Evolutionary conservation across 257 asterid species (phyloP).

Genomic region (Misopates orontium): DNA sequence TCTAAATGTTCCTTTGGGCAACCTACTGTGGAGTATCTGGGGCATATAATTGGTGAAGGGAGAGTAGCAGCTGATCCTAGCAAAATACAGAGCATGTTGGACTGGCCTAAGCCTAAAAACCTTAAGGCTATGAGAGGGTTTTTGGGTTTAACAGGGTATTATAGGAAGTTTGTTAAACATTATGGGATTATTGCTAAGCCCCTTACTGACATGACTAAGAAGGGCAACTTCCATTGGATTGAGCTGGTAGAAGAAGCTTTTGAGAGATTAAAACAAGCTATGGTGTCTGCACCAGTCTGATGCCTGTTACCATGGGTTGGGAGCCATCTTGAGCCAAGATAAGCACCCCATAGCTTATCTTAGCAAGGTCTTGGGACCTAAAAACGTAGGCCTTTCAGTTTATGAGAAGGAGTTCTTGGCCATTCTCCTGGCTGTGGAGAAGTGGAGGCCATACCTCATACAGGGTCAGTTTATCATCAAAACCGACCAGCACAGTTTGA

Average conservation of each 20-base stretch:
- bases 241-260: not conserved
- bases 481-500: not conserved
- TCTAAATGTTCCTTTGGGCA: conserved; percentile 10
- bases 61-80: not conserved
- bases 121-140: not conserved
- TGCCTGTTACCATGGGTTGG: not conserved
- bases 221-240: not conserved
- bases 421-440: not conserved
- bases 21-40: not conserved
- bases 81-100: not conserved
- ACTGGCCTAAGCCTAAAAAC: not conserved
- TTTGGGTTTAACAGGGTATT: not conserved
- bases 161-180: not conserved
- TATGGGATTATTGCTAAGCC: not conserved
- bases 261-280: not conserved
- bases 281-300: not conserved
- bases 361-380: not conserved
- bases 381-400: not conserved
- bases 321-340: too few relatives aligned
- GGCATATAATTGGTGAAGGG: not conserved
- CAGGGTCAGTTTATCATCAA: not conserved
- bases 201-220: not conserved
- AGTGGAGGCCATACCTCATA: not conserved
- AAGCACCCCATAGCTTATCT: not conserved
- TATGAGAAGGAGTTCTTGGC: not conserved